A percentile compares a stretch with the other conserved stretches of the same genome.
phyloP scores from a whole-genome alignment of 2,329 filamentous ascomycete species.

The Pyricularia sp. region DNA sequence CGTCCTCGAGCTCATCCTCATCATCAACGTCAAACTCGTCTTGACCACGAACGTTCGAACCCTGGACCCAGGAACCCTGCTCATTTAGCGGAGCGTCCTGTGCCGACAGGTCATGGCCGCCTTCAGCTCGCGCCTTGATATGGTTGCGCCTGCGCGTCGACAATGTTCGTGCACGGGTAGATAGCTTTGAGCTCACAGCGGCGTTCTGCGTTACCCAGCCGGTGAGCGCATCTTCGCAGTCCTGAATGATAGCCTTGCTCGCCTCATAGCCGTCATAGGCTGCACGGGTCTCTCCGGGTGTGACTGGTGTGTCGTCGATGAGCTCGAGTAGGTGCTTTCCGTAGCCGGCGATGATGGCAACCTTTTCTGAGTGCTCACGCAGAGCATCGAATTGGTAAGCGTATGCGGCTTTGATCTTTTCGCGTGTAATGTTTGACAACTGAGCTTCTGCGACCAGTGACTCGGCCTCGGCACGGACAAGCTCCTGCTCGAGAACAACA shows the following conservation, averaged over 20 bases:
- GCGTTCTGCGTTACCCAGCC: constrained; percentile 95
- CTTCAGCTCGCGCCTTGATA: constrained; percentile 58
- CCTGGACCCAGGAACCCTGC: constrained; percentile 72
- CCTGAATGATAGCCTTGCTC: constrained; percentile 97
- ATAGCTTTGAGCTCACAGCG: constrained; percentile 78
- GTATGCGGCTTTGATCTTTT: constrained; percentile 98
- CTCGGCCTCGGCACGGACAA: constrained; percentile 95
- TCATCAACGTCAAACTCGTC: constrained; percentile 58
- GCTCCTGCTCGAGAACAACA: constrained; percentile 94
- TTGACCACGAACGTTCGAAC: constrained; percentile 51
- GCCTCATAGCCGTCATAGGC: constrained; percentile 98
- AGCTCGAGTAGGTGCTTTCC: constrained; percentile 97
- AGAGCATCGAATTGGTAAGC: constrained; percentile 97
- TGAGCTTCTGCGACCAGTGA: constrained; percentile 98
- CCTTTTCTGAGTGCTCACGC: constrained; percentile 94
- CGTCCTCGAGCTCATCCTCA: constrained; percentile 24
- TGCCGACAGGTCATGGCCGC: constrained; percentile 63
- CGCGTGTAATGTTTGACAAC: constrained; percentile 96
- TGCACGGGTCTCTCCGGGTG: constrained; percentile 88
- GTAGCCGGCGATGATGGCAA: constrained; percentile 94
- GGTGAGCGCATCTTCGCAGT: constrained; percentile 93
- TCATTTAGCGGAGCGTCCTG: constrained; percentile 76
- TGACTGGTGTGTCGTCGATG: constrained; percentile 93
- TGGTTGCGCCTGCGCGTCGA: constrained; percentile 75
- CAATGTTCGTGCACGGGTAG: constrained; percentile 75